A percentile compares a stretch with the other conserved stretches of the same genome.
Evolutionary conservation across 192 early-diverging fungal genomes (phyloP).

Genomic region (Backusella mclennaniae): DNA sequence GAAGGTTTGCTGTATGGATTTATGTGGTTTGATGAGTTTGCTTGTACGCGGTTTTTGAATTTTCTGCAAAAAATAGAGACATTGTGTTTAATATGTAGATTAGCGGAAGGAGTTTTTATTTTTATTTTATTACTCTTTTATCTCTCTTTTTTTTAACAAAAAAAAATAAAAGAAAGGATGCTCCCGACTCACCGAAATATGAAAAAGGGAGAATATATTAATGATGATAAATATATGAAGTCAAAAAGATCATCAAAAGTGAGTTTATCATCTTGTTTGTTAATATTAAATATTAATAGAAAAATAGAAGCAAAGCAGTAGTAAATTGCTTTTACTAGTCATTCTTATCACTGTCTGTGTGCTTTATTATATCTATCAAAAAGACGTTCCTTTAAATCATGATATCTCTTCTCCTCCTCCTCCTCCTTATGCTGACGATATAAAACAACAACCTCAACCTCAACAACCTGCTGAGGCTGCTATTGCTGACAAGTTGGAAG

Average conservation of each 20-base stretch:
- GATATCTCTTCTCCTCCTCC: no score
- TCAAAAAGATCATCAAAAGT: slow-evolving; percentile 1
- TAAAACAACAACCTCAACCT: not conserved
- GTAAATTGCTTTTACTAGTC: not conserved
- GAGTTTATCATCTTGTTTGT: not conserved
- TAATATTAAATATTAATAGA: not conserved
- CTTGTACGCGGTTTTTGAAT: no score
- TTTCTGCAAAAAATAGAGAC: no score
- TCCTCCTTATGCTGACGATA: not conserved
- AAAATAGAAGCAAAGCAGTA: not conserved
- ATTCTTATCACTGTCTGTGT: not conserved
- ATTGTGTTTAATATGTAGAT: no score
- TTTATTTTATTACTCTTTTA: not conserved
- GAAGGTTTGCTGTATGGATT: no score
- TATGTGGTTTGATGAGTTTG: no score
- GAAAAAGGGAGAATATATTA: slow-evolving; percentile 19
- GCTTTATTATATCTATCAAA: not conserved
- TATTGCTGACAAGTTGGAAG: not conserved
- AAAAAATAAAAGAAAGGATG: slow-evolving; percentile 6
- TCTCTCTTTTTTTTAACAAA: not conserved
- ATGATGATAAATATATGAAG: slow-evolving; percentile 39
- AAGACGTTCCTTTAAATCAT: not conserved
- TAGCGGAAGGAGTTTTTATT: no score
- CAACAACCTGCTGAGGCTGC: not conserved
- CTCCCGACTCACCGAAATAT: slow-evolving; percentile 34